Evolutionary conservation across 768 basidiomycete genomes (phyloP), one percentile per base, ranked within the genome.

Genomic region (Amanita phalloides): DNA sequence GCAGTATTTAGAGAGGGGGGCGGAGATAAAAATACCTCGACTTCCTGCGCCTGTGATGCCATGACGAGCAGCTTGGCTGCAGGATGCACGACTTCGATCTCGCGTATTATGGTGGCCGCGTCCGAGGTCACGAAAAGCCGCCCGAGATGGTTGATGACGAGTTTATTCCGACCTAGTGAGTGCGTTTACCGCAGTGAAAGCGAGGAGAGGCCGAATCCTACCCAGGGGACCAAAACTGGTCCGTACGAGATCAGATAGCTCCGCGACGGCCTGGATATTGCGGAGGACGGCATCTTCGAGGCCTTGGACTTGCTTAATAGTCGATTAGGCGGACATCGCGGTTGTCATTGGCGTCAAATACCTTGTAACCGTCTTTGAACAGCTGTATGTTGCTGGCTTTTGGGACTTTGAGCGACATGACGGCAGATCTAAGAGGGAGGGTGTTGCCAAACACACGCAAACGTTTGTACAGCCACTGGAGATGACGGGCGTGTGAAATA

Each of bases 1-100:
- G 45, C 17, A 37, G 36, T 53, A 38, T 48, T 36, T 43, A 48
- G 41, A 9, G 39, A 30, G 4, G 35, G 32, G 14, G 6, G 1
- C 7, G 32, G 51, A 53, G 46, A 32, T 23, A 45, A 35, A 11
- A 28, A 55, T 53, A 91, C 93, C 79, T 98, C 95, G 0, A 83
- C 66, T 65, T 97, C 96, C 65, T 98, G 96, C 10, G 95, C 90
- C 62, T 97, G 93, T 25, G 89, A 90, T 25, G 93, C 91, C 92
- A 97, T 96, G 11, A 97, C 95, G n/a, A 98, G 71, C n/a, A 99
- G 74, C 65, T 98, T 99, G 30, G 94, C 96, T 4, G 95, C 96
- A 1, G 96, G 96, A 67, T 99, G 96, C 13, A 98, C 92, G 52
- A 99, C 92, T 64, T 99, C 96, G 63, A 98, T 84, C 71, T 99